Evolutionary conservation across 139 green algal genomes (phyloP).

Genomic region (Auxenochlorella protothecoides): DNA sequence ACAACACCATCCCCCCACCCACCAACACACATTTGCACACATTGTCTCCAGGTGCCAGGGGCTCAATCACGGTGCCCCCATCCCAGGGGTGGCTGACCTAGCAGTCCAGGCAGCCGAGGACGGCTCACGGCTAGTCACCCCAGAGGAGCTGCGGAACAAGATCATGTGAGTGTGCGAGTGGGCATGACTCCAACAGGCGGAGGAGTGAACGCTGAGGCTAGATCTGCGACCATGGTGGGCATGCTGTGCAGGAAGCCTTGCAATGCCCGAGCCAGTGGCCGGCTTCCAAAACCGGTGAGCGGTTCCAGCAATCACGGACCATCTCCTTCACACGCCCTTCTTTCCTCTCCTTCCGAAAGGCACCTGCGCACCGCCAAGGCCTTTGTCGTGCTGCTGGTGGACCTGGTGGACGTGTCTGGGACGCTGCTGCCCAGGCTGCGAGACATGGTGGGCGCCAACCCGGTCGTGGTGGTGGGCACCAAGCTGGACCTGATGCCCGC

Average conservation of each 20-base stretch:
- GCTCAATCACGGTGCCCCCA: conserved; percentile 74
- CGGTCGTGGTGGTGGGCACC: conserved; percentile 85
- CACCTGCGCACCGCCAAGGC: conserved; percentile 23
- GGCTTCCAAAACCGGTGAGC: neutral
- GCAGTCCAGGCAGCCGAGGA: conserved; percentile 3
- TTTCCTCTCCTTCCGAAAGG: neutral
- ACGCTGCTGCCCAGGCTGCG: conserved; percentile 61
- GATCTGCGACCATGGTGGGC: no score
- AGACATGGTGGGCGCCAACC: conserved; percentile 83
- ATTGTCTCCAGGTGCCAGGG: conserved; percentile 58
- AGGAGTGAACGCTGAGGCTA: no score
- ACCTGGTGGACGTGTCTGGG: conserved; percentile 76
- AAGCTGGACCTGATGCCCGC: conserved; percentile 87
- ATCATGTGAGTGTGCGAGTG: conserved; percentile 21
- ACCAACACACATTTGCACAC: neutral
- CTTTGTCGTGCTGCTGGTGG: conserved; percentile 75
- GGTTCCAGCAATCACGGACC: neutral
- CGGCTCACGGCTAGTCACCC: conserved; percentile 40
- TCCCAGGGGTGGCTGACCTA: conserved; percentile 64
- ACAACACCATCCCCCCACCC: neutral
- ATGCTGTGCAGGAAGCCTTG: no score
- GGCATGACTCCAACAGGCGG: neutral
- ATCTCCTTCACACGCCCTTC: neutral
- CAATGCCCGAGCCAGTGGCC: no score
- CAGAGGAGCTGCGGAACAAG: conserved; percentile 62